Evolutionary conservation across 2,329 filamentous ascomycete genomes (phyloP).

Genomic region (Leptographium galeiforme): DNA sequence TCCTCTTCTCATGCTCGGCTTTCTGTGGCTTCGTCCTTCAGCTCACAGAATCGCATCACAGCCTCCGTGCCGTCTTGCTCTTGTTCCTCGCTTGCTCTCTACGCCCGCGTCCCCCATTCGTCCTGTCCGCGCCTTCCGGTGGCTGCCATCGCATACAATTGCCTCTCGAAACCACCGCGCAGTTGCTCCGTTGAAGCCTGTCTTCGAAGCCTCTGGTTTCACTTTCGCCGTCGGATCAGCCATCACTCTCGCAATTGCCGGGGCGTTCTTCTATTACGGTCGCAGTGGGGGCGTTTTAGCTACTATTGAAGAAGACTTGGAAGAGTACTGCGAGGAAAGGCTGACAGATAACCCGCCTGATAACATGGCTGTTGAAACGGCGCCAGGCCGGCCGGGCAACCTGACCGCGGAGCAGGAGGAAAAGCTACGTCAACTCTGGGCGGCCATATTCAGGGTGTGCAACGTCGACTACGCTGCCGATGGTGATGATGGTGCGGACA

Average conservation of each 20-base stretch:
- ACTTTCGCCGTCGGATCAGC: constrained; percentile 1
- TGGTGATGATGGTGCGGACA: constrained; percentile 12
- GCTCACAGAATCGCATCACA: not conserved
- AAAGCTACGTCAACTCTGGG: constrained; percentile 83
- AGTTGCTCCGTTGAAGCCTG: not conserved
- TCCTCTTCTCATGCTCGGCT: not conserved
- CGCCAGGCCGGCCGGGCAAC: constrained; percentile 68
- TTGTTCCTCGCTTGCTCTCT: not conserved
- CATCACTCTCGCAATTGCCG: constrained; percentile 1
- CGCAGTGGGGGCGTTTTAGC: not conserved
- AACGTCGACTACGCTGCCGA: constrained; percentile 38
- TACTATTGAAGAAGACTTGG: not conserved
- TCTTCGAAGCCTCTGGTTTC: constrained; percentile 6
- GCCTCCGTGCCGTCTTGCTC: not conserved
- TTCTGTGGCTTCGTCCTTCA: not conserved
- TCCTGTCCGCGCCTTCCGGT: not conserved
- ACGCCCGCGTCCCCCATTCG: not conserved
- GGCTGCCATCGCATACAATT: not conserved
- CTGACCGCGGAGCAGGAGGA: constrained; percentile 80
- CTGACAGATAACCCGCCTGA: not conserved
- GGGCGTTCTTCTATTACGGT: not conserved
- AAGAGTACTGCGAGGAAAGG: not conserved
- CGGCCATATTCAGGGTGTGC: constrained; percentile 60
- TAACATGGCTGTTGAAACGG: constrained; percentile 21
- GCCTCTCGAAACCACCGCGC: not conserved